phyloP scores from a whole-genome alignment of 75 land plant genomes.

The Pseudotsuga menziesii region DNA sequence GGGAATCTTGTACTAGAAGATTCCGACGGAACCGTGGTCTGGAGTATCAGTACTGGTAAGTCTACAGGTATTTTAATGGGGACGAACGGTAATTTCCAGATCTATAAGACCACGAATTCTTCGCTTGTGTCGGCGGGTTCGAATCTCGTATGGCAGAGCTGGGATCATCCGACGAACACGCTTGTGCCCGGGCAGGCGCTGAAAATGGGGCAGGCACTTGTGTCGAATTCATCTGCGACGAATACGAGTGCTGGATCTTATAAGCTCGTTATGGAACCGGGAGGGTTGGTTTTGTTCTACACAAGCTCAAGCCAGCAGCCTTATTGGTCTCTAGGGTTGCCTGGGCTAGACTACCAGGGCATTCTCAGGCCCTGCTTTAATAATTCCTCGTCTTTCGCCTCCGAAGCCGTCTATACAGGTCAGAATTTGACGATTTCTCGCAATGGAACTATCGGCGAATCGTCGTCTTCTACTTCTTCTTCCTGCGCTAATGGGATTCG shows the following conservation, averaged over 20 bases:
- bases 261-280: conserved; percentile 11
- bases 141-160: conserved; percentile 16
- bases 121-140: background rate
- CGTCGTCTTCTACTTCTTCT: background rate
- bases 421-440: background rate
- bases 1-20: conserved; percentile 14
- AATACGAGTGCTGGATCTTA: conserved; percentile 7
- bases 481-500: background rate
- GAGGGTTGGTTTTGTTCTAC: conserved; percentile 8
- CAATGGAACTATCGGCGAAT: background rate
- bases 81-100: conserved; percentile 8
- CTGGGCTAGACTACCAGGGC: background rate
- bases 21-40: conserved; percentile 6
- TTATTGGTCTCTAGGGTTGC: background rate
- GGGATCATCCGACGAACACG: conserved; percentile 11
- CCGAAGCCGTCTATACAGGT: background rate
- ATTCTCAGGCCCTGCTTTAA: background rate
- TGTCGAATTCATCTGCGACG: background rate
- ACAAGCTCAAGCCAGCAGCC: background rate
- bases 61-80: background rate
- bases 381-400: background rate
- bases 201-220: background rate
- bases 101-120: background rate
- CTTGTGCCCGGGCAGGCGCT: background rate
- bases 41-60: background rate